These are phyloP conservation scores for Aspergillus tanneri DNA, from an alignment of 2,329 filamentous ascomycete species.

Conservation along the genomic window DNA sequence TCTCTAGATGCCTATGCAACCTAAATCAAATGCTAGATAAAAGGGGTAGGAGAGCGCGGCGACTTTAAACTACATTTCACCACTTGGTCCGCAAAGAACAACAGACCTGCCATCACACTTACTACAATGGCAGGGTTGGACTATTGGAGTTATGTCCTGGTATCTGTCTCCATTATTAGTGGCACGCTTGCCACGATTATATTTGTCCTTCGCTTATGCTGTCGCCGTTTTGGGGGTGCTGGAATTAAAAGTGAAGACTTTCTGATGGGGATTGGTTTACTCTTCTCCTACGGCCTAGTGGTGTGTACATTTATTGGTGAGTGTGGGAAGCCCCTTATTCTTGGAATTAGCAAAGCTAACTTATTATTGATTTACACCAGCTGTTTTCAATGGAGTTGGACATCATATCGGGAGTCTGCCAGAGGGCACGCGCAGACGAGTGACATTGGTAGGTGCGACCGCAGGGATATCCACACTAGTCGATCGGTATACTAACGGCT, in stretches of 20 bases:
- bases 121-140: too few species aligned
- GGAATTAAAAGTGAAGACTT: constrained; percentile 1
- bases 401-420: constrained; percentile 5
- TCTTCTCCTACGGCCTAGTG: constrained; percentile 4
- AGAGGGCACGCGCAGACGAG: background rate
- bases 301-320: constrained; percentile 6
- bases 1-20: too few species aligned
- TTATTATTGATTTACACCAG: background rate
- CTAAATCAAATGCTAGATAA: too few species aligned
- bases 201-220: constrained; percentile 6
- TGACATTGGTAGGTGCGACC: too few species aligned
- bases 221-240: background rate
- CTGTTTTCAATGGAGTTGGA: constrained; percentile 8
- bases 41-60: too few species aligned
- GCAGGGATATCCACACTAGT: too few species aligned
- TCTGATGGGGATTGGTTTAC: constrained; percentile 9
- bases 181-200: background rate
- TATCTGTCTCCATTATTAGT: constrained; percentile 4
- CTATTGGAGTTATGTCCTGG: constrained; percentile 9
- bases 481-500: background rate
- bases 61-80: too few species aligned
- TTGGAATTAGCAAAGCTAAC: too few species aligned
- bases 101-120: too few species aligned
- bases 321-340: background rate
- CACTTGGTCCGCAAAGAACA: too few species aligned